Base-by-base conservation (phyloP, 1,284 basidiomycete genomes). In the Rhodotorula sp. region DNA sequence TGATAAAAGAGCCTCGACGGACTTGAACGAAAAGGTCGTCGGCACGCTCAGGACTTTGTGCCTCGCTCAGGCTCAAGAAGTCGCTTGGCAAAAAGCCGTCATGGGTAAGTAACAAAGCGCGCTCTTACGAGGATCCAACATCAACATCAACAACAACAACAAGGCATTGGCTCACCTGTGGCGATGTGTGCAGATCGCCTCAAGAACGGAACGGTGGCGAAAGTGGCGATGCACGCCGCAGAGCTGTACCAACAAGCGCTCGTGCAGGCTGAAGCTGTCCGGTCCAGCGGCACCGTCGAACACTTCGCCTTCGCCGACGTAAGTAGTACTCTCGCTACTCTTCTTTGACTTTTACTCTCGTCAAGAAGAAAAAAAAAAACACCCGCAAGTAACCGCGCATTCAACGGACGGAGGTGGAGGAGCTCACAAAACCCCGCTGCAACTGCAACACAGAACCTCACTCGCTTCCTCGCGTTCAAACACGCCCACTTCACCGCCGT, bases 61-160 rank as follows among this genome's bases (percentile, higher is more conserved):
- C 87, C 85, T 97, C 1, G 93, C 93, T 0, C 93, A 98, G 82
- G 95, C 94, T 0, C 95, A 98, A 79, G 96, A 99, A 83, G 97
- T 93, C 79, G 92, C 90, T 66, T 98, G 96, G 95, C 94, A 97
- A 80, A 88, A 91, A 77, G 95, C 93, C 10, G 90, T 91, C 74
- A 83, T 92, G 73, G 91, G 93, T 92, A 79, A 43, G 10, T 43
- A 12, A 29, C 34, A 29, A 29, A 29, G 29, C 29, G 29, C 29
- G 29, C 29, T 29, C 29, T 29, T 29, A 29, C 29, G 29, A 29
- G 29, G 29, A 29, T 0, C 1, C 39, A 43, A 43, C 39, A 43
- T 12, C 1, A 43, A 14, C 12, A 43, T 10, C 10, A 43, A 34
- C 34, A 43, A 43, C 39, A 43, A 34, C 34, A 34, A 5, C 34